Evolutionary conservation across 768 basidiomycete genomes (phyloP), one percentile per base, ranked within the genome.

Genomic region (Suillus placidus): DNA sequence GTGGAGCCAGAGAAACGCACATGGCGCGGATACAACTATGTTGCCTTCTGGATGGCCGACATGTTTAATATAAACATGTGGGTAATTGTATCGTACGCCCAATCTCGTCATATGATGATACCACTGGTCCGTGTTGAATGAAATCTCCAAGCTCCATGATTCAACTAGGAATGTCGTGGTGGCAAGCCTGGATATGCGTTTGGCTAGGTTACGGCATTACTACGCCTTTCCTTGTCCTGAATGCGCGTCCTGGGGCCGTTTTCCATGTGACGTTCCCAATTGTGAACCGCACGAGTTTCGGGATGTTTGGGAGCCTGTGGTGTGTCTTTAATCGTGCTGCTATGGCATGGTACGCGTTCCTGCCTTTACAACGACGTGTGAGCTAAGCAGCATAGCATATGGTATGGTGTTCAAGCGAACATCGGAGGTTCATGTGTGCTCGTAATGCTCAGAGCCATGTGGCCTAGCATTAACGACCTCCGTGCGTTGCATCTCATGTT

Each of bases 121-220:
- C 7, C 26, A 18, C 30, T 40, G 16, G 6, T 30, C 9, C 1
- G 38, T 42, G 10, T 40, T 40, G 6, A 60, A 42, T 60, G 38
- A 60, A 40, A 30, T 13, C 8, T 38, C 16, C 18, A 40, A 60
- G 57, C 9, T 87, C 88, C 16, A 90, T 92, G 89, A 83, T 88
- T 34, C 85, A 89, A 67, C 76, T 87, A 34, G 88, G 89, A 4
- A 82, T 93, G 37, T 88, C 88, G 0, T 92, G 90, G 91, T 93
- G 90, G 91, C 89, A 93, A 74, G 88, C 92, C 13, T 91, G 92
- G 89, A 82, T 93, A 60, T 92, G 88, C 65, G 89, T 90, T 18
- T 91, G 88, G 89, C 68, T 89, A 37, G 87, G 81, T 56, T 90
- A 81, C 73, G 84, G 72, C 2, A 67, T 87, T 63, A 85, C 86